phyloP scores from a whole-genome alignment of 2,329 filamentous ascomycete species.

The Hypoxylon sp. region DNA sequence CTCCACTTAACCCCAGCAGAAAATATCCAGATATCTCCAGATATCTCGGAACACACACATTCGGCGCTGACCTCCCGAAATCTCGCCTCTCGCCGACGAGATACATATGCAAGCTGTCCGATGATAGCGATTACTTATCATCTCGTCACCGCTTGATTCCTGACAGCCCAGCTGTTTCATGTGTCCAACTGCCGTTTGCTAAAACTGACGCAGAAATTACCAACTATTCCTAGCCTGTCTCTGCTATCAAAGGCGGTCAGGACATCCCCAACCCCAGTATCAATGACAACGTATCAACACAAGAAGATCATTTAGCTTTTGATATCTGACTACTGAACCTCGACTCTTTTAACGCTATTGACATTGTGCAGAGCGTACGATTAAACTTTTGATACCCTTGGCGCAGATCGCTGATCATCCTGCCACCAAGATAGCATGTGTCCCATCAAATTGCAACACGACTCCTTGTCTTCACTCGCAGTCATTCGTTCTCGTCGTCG shows the following conservation, averaged over 20 bases:
- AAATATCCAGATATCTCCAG: constrained; percentile 16
- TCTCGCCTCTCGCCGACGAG: constrained; percentile 28
- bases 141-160: constrained; percentile 38
- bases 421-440: constrained; percentile 17
- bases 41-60: constrained; percentile 32
- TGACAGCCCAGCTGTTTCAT: constrained; percentile 33
- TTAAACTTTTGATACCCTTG: constrained; percentile 33
- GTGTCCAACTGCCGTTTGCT: constrained; percentile 34
- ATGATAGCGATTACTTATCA: constrained; percentile 28
- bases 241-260: constrained; percentile 37
- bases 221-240: constrained; percentile 22
- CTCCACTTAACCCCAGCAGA: constrained; percentile 32
- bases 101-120: constrained; percentile 35
- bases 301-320: constrained; percentile 10
- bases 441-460: constrained; percentile 20
- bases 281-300: constrained; percentile 11
- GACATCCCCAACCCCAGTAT: constrained; percentile 9
- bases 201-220: constrained; percentile 35
- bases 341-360: constrained; percentile 15
- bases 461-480: constrained; percentile 13
- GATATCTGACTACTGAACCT: constrained; percentile 1
- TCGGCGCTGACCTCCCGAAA: constrained; percentile 34
- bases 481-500: constrained; percentile 22
- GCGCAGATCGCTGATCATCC: constrained; percentile 37
- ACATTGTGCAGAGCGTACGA: constrained; percentile 22